These are phyloP conservation scores for Sporisorium iseilematis-ciliati DNA, from an alignment of 1,284 basidiomycete species.

Conservation along the genomic window DNA sequence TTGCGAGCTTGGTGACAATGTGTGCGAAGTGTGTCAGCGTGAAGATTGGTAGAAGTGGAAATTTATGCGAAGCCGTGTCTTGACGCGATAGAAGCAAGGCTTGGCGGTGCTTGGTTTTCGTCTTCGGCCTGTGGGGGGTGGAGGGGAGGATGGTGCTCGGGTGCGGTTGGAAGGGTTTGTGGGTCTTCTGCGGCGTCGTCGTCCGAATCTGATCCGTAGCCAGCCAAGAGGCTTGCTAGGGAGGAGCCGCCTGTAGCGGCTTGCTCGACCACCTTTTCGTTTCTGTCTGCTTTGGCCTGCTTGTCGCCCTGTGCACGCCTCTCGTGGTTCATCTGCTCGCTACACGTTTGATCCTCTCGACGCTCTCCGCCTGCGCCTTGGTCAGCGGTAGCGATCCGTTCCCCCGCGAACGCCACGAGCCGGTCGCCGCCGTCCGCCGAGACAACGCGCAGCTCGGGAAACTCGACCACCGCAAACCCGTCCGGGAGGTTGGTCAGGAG, in stretches of 20 bases:
- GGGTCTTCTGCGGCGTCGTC: background rate
- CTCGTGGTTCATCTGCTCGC: no score
- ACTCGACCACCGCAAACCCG: conserved; percentile 29
- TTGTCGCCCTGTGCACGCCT: no score
- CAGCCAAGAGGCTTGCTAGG: conserved; percentile 13
- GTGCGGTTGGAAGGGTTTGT: no score
- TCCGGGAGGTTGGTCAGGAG: conserved; percentile 22
- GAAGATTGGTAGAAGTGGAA: no score
- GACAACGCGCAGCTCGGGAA: conserved; percentile 20
- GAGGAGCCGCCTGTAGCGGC: background rate
- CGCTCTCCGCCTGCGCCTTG: background rate
- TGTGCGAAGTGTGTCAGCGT: no score
- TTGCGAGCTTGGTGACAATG: background rate
- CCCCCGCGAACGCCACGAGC: background rate
- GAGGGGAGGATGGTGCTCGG: no score
- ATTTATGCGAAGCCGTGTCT: no score
- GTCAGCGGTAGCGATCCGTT: background rate
- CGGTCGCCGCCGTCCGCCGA: background rate
- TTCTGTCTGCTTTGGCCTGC: no score
- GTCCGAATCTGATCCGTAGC: conserved; percentile 26
- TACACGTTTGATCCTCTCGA: background rate
- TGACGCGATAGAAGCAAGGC: background rate
- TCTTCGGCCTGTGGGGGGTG: background rate
- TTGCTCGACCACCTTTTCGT: background rate
- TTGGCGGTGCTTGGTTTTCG: background rate